Percentiles rank a stretch among this genome's conserved stretches.
Conservation (phyloP, 306 rosid species). For the Citrullus amarus region DNA sequence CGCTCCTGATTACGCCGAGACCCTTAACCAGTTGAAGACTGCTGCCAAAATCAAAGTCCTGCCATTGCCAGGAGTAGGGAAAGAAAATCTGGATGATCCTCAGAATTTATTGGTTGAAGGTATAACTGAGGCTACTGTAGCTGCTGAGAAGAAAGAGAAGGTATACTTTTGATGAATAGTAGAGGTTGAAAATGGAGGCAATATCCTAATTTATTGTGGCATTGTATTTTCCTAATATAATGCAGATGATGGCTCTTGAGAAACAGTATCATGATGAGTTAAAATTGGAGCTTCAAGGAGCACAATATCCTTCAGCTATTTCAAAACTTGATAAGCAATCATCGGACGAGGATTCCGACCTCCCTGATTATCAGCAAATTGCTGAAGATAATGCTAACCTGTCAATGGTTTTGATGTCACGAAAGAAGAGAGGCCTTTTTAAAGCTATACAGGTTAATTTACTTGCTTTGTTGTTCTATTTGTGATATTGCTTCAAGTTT, state of each 20-base stretch:
- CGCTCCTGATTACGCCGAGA: slow-evolving; percentile 84
- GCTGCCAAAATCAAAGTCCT: slow-evolving; percentile 60
- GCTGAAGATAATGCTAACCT: slow-evolving; percentile 23
- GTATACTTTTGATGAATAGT: slow-evolving; percentile 15
- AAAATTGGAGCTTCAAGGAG: slow-evolving; percentile 58
- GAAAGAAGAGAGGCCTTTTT: slow-evolving; percentile 39
- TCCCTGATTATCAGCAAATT: slow-evolving; percentile 20
- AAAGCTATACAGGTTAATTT: slow-evolving; percentile 56
- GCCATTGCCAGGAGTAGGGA: slow-evolving; percentile 66
- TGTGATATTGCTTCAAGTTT: not conserved
- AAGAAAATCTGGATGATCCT: slow-evolving; percentile 67
- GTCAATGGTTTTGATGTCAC: slow-evolving; percentile 31
- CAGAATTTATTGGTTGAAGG: slow-evolving; percentile 62
- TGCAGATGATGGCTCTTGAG: slow-evolving; percentile 61
- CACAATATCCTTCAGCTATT: slow-evolving; percentile 2
- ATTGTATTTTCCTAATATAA: not conserved
- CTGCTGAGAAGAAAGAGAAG: slow-evolving; percentile 56
- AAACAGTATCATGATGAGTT: slow-evolving; percentile 65
- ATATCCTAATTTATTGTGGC: not conserved
- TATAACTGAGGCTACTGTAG: slow-evolving; percentile 68
- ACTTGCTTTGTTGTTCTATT: not conserved
- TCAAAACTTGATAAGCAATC: no score
- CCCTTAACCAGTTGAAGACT: slow-evolving; percentile 56
- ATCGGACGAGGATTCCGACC: slow-evolving; percentile 21
- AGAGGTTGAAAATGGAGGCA: not conserved